These are phyloP conservation scores for Pilobolus umbonatus DNA, from an alignment of 192 early-diverging fungal species.

Conservation along the genomic window DNA sequence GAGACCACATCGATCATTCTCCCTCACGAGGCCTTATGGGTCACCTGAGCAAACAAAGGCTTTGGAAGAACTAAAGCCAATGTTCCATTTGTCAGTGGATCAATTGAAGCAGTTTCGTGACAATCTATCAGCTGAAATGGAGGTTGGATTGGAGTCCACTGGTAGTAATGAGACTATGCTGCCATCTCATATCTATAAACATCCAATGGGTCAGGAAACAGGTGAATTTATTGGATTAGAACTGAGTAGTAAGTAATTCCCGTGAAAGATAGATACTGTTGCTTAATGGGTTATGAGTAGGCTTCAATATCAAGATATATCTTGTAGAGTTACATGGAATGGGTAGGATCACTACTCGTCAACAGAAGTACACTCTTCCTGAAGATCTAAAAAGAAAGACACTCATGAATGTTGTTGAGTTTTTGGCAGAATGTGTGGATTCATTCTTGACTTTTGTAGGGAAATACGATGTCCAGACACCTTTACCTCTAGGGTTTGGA, in stretches of 20 bases:
- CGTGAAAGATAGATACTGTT: background rate
- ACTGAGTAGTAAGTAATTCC: conserved; percentile 64
- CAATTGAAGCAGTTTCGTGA: conserved; percentile 49
- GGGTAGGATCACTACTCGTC: conserved; percentile 45
- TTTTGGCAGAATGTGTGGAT: conserved; percentile 81
- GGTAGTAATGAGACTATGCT: conserved; percentile 55
- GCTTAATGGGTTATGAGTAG: conserved; percentile 5
- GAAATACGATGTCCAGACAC: conserved; percentile 6
- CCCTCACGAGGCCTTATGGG: background rate
- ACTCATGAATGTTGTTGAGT: conserved; percentile 56
- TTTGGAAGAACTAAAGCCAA: background rate
- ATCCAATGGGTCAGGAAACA: conserved; percentile 69
- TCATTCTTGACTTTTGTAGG: conserved; percentile 56
- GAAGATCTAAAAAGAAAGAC: conserved; percentile 39
- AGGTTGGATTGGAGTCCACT: conserved; percentile 43
- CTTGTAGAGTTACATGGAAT: conserved; percentile 47
- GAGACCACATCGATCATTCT: background rate
- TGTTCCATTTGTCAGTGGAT: conserved; percentile 51
- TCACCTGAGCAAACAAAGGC: conserved; percentile 3
- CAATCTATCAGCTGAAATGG: conserved; percentile 56
- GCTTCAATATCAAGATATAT: conserved; percentile 22
- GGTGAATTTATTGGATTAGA: conserved; percentile 81
- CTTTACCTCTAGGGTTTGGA: conserved; percentile 76
- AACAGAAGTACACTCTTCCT: conserved; percentile 54
- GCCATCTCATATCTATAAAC: conserved; percentile 64